Base-by-base conservation (phyloP, 2,329 filamentous ascomycete genomes). In the Fusarium ramigenum region DNA sequence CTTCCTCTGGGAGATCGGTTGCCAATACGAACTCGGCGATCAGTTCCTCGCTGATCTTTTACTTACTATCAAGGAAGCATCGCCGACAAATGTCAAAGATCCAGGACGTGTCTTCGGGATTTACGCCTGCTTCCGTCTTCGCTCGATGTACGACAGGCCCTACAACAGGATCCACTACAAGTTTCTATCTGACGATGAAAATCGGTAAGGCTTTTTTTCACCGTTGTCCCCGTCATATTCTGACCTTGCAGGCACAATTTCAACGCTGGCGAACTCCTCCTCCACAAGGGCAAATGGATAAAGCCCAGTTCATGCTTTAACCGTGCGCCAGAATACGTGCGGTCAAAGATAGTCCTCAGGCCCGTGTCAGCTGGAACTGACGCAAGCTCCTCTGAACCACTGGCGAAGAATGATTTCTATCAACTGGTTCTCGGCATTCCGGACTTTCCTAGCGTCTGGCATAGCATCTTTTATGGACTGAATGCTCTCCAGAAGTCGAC, bases 131-230 rank as follows among this genome's bases (percentile, higher is more conserved):
- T 25, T 28, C 43, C 23, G 6, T 46, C 23, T 4, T 46, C 43
- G 43, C 5, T 1, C 8, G 18, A 9, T 19, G 5, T 4, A 25
- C 19, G 18, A 2, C 16, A 4, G 16, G 16, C 36, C 36, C 4
- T 18, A 36, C 34, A 9, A 36, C 36, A 9, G 34, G 8, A 9
- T 18, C 34, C 18, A 19, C 18, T 37, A 46, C 43, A 46, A 25
- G n/a, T 18, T 3, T 46, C 43, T 46, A 28, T 9, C 43, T 14
- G 43, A 25, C 18, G 43, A 28, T 9, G 18, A 46, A 28, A 25
- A 25, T 14, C 12, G 18, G 43, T 46, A 46, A 46, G 23, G 15
- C 21, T 42, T 9, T 9, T 44, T 18, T 44, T 25, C 16, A 25
- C 23, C 11, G 23, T 44, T 19, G 16, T 23, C 42, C 16, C 10